Evolutionary conservation across 2,329 filamentous ascomycete species (phyloP).

Genomic region (Lojkania enalia): DNA sequence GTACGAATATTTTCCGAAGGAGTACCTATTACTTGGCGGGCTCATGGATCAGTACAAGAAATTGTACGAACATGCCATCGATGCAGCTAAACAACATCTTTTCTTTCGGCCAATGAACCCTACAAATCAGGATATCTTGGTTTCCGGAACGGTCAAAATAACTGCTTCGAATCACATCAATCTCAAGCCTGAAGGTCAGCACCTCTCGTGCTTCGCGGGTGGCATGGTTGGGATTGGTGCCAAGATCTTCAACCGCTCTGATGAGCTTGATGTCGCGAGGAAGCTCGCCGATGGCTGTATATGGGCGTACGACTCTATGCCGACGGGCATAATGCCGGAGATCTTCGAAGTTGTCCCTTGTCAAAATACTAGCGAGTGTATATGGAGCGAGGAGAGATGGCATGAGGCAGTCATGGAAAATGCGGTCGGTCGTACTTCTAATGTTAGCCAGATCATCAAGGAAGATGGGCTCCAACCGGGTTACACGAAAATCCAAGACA

Average conservation of each 20-base stretch:
- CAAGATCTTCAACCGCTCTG: conserved; percentile 54
- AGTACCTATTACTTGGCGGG: conserved; percentile 78
- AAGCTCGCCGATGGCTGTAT: conserved; percentile 60
- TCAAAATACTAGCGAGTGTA: conserved; percentile 43
- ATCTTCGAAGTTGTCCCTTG: conserved; percentile 50
- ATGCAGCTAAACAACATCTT: conserved; percentile 71
- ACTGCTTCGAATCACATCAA: conserved; percentile 50
- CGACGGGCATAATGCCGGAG: conserved; percentile 60
- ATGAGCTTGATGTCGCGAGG: conserved; percentile 54
- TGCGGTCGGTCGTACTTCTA: conserved; percentile 15
- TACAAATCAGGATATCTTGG: conserved; percentile 68
- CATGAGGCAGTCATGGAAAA: conserved; percentile 44
- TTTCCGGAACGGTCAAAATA: conserved; percentile 62
- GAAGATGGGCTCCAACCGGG: conserved; percentile 48
- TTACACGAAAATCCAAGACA: conserved; percentile 43
- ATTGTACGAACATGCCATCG: conserved; percentile 70
- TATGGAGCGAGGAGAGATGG: conserved; percentile 49
- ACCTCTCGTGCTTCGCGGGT: conserved; percentile 59
- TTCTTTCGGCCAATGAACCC: conserved; percentile 78
- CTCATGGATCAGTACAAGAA: conserved; percentile 70
- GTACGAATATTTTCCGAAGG: conserved; percentile 62
- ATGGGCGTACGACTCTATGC: conserved; percentile 57
- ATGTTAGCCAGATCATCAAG: conserved; percentile 36
- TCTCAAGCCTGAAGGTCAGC: conserved; percentile 51
- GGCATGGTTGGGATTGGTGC: conserved; percentile 60